Evolutionary conservation across 176 grass and related monocot species (phyloP), one percentile per base, ranked within the genome.

Genomic region (Oryza australiensis): DNA sequence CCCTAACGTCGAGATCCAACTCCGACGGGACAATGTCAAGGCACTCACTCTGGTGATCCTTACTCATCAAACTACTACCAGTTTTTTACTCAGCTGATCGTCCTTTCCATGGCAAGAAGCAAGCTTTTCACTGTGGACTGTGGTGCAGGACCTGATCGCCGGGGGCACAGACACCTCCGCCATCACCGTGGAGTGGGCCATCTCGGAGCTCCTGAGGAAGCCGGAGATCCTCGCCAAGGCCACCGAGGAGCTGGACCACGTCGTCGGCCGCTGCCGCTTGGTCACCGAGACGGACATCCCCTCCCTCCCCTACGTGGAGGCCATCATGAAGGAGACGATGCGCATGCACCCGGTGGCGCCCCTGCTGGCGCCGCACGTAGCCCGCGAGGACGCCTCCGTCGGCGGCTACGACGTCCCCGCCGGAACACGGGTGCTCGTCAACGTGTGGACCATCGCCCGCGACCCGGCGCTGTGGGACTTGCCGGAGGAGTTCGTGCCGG

Each of bases 281-380:
- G 89, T 76, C 6, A 76, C 78, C 28, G 89, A 94, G 82, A 83
- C 37, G 57, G 89, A 94, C 20, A 27, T 89, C 18, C 69, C 72
- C 0, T 3, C 3, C 23, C 85, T 94, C 11, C 87, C 87, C n/a
- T 92, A 90, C 64, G 7, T 95, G 0, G 85, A 92, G 32, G 85
- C 85, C 28, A 62, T 92, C 66, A 15, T 92, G 10, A 95, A 92
- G 78, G 84, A 95, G 37, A 90, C 87, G n/a, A 88, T 95, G 93
- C 68, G 87, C 29, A 9, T 88, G 85, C 90, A 95, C 87, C 87
- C 82, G 2, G 70, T 77, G 0, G 89, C 28, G n/a, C 87, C 90
- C 13, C 29, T 95, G 69, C 85, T 92, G 22, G 49, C 65, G 6
- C 93, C 93, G 0, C 87, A 73, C 12, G 18, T 70, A 5, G 34